phyloP scores from a whole-genome alignment of 2,329 filamentous ascomycete species.

The Venturia pyrina region DNA sequence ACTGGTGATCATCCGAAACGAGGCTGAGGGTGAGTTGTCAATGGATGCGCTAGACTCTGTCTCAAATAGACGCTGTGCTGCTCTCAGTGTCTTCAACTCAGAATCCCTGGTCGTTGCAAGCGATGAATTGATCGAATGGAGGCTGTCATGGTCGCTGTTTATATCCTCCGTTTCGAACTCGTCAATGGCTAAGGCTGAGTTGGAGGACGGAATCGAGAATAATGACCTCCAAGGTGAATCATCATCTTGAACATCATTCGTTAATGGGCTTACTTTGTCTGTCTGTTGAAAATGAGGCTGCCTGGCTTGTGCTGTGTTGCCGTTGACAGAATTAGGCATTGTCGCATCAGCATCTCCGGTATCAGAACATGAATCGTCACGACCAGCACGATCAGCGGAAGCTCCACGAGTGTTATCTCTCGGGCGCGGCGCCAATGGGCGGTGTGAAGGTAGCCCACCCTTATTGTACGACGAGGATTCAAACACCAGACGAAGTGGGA shows the following conservation, averaged over 20 bases:
- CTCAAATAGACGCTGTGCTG: not conserved
- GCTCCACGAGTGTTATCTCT: not conserved
- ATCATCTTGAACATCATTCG: not conserved
- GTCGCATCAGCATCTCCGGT: not conserved
- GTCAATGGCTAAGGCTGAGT: not conserved
- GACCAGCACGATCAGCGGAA: not conserved
- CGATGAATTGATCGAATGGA: not conserved
- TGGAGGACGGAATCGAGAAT: not conserved
- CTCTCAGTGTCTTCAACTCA: not conserved
- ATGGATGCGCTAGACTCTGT: not conserved
- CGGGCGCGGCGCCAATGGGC: not conserved
- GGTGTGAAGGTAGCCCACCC: not conserved
- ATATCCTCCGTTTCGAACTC: not conserved
- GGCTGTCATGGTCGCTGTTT: not conserved
- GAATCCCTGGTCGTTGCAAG: not conserved
- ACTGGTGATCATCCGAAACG: not conserved
- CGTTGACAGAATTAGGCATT: not conserved
- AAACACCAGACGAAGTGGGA: not conserved
- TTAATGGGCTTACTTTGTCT: not conserved
- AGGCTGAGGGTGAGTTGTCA: slow-evolving; percentile 3
- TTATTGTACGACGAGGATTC: not conserved
- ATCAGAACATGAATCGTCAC: not conserved
- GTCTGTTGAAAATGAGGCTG: not conserved
- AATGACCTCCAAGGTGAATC: not conserved
- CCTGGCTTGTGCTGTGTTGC: not conserved